Percentiles rank a stretch among this genome's conserved stretches.
Evolutionary conservation across 345 rosid species (phyloP).

Genomic region (Bruguiera parviflora): DNA sequence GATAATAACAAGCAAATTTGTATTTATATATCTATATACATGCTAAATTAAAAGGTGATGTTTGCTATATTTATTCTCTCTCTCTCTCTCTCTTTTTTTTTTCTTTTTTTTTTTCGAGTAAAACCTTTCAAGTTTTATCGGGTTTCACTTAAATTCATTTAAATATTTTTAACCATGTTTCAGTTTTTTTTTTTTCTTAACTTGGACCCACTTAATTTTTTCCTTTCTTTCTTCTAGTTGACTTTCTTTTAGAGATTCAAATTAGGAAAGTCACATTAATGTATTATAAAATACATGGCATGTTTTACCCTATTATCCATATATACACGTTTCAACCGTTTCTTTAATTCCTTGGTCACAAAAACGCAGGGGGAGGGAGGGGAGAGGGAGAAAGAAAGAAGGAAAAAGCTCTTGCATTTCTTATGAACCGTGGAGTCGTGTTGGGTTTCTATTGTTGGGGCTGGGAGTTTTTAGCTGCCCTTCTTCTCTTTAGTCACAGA

Average conservation of each 20-base stretch:
- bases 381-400: background rate
- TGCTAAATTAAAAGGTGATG: background rate
- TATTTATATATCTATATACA: background rate
- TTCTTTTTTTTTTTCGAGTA: too few species aligned
- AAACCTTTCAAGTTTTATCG: too few species aligned
- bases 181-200: too few species aligned
- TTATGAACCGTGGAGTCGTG: conserved; percentile 73
- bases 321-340: conserved; percentile 33
- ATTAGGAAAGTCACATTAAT: too few species aligned
- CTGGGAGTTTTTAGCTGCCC: conserved; percentile 67
- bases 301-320: background rate
- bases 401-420: conserved; percentile 33
- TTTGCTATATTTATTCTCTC: too few species aligned
- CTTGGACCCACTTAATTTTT: too few species aligned
- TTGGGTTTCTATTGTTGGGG: conserved; percentile 69
- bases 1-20: too few species aligned
- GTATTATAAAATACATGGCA: background rate
- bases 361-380: background rate
- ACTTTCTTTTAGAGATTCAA: too few species aligned
- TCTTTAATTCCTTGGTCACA: background rate
- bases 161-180: too few species aligned
- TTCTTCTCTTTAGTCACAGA: conserved; percentile 43
- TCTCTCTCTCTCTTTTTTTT: too few species aligned
- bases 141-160: too few species aligned
- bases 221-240: too few species aligned